Evolutionary conservation across 441 rosid genomes (phyloP).

Genomic region (Bocquillonia castaneifolia): DNA sequence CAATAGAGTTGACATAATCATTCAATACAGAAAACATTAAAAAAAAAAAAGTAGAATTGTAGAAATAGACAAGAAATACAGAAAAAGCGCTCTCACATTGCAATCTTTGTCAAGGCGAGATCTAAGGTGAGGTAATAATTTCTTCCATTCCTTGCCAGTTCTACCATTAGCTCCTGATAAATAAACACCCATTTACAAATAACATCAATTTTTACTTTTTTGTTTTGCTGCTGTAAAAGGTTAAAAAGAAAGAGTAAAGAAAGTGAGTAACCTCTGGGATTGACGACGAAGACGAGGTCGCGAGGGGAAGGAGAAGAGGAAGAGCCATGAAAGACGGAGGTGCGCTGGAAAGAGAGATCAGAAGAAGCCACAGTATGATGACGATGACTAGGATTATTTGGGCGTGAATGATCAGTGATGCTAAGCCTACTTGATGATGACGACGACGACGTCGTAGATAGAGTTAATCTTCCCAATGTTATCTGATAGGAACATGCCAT

Average conservation of each 20-base stretch:
- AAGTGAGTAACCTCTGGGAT: conserved; percentile 61
- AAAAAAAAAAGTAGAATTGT: not conserved
- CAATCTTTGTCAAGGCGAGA: conserved; percentile 67
- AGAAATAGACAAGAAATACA: not conserved
- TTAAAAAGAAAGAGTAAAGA: not conserved
- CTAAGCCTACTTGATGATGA: not conserved
- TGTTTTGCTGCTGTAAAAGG: not conserved
- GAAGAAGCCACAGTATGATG: conserved; percentile 42
- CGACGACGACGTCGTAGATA: conserved; percentile 28
- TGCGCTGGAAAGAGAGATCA: conserved; percentile 43
- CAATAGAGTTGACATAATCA: not conserved
- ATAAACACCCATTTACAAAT: no score
- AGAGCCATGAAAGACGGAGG: conserved; percentile 33
- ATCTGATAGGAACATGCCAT: conserved; percentile 34
- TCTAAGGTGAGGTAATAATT: conserved; percentile 74
- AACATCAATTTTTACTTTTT: not conserved
- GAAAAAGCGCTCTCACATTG: conserved; percentile 49
- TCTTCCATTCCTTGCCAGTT: conserved; percentile 90
- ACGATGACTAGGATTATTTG: no score
- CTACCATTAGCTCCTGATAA: conserved; percentile 80
- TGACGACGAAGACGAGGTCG: conserved; percentile 87
- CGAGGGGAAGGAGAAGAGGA: conserved; percentile 61
- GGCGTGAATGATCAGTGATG: conserved; percentile 28
- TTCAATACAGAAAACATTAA: not conserved
- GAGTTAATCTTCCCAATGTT: conserved; percentile 28